These are phyloP conservation scores for Talaromyces trachyspermus DNA, from an alignment of 495 filamentous ascomycete genomes.

Conservation along the genomic window DNA sequence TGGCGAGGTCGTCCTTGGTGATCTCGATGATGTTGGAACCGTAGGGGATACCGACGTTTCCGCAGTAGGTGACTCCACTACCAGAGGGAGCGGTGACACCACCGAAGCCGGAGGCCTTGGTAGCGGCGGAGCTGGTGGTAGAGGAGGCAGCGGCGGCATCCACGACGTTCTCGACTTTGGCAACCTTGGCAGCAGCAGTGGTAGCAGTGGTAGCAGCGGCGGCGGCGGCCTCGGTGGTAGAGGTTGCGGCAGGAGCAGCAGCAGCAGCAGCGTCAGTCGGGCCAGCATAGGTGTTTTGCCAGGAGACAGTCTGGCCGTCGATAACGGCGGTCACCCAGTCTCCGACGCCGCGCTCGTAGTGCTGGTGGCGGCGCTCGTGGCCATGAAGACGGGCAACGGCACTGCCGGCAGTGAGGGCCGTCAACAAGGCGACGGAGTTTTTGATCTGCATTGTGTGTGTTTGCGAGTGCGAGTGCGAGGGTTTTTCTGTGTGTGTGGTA, in stretches of 20 bases:
- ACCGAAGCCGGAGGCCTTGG: slow-evolving; percentile 23
- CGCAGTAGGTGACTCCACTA: slow-evolving; percentile 27
- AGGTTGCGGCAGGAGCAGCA: slow-evolving; percentile 12
- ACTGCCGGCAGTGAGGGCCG: slow-evolving; percentile 36
- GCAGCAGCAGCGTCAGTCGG: slow-evolving; percentile 7
- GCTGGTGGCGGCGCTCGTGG: slow-evolving; percentile 40
- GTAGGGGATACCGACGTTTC: slow-evolving; percentile 45
- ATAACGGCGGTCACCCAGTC: slow-evolving; percentile 53
- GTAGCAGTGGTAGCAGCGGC: slow-evolving; percentile 14
- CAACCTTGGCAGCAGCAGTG: slow-evolving; percentile 12
- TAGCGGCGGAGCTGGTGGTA: slow-evolving; percentile 7
- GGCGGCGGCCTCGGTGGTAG: slow-evolving; percentile 15
- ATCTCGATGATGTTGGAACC: slow-evolving; percentile 48
- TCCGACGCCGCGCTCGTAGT: slow-evolving; percentile 36
- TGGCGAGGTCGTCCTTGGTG: slow-evolving; percentile 21
- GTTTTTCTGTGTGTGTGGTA: slow-evolving; percentile 14
- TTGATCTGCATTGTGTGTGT: slow-evolving; percentile 32
- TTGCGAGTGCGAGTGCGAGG: no score
- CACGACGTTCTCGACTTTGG: not conserved
- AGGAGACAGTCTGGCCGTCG: slow-evolving; percentile 52
- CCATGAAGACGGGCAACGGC: slow-evolving; percentile 37
- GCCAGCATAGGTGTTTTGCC: slow-evolving; percentile 51
- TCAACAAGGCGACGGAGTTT: slow-evolving; percentile 31
- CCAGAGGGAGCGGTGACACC: slow-evolving; percentile 19
- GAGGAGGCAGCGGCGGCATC: slow-evolving; percentile 9